Base-by-base conservation (phyloP, 768 basidiomycete species). In the Botryobasidium botryosum region DNA sequence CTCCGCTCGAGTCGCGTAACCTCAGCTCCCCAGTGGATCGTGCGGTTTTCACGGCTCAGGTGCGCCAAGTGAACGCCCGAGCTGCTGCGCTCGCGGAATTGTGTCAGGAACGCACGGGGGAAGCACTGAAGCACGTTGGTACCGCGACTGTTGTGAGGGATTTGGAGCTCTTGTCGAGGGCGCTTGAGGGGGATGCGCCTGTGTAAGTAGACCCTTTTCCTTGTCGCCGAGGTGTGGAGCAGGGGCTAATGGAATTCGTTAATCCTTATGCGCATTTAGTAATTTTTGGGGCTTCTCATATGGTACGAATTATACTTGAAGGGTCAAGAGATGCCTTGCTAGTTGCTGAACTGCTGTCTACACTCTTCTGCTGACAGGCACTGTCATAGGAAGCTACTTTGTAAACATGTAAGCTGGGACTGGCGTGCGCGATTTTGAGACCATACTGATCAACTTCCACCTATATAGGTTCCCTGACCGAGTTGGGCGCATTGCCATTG, bases 221-320 rank as follows among this genome's bases (percentile, higher is more conserved):
- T 26, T 31, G 8, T 43, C 20, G 3, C 26, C 33, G 18, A n/a
- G n/a, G n/a, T n/a, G n/a, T n/a, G n/a, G n/a, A n/a, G n/a, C n/a
- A n/a, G n/a, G n/a, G n/a, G 21, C n/a, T 12, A 40, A 21, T 3
- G 21, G 1, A 12, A 10, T 23, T 29, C 7, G 18, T 15, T 26
- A 33, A 20, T n/a, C 39, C 36, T 27, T 26, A 7, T 17, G 3
- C 13, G 15, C 17, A 4, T 6, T 12, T 17, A 38, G 56, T 13
- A 61, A 62, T 40, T 60, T 55, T 51, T 58, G 48, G 33, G 61
- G 61, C 8, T 51, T 51, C 26, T 60, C 59, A 1, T 62, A 62
- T 43, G 61, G 61, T 1, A 53, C 59, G 3, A 53, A 7, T 10
- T n/a, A n/a, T n/a, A n/a, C n/a, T n/a, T n/a, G n/a, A n/a, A n/a